phyloP scores from a whole-genome alignment of 352 stramenopile genomes.

The Thraustochytrium striatum region DNA sequence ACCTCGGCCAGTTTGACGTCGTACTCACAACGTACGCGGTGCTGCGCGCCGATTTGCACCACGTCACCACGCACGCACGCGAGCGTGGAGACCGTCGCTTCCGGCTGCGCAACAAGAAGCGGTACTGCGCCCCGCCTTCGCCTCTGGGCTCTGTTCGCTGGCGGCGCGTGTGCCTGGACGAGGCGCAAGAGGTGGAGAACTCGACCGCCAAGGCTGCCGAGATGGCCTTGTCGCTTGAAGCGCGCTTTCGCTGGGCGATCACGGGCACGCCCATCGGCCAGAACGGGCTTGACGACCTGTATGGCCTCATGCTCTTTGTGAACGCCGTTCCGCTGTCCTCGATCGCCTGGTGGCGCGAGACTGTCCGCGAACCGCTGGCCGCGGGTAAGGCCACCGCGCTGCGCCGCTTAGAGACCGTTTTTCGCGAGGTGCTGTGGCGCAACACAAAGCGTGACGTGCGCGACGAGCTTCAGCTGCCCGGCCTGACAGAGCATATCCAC shows the following conservation, averaged over 20 bases:
- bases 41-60: conserved; percentile 71
- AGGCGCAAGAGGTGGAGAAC: conserved; percentile 83
- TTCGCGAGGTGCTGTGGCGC: conserved; percentile 66
- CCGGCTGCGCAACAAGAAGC: conserved; percentile 64
- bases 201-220: conserved; percentile 66
- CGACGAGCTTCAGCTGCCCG: conserved; percentile 64
- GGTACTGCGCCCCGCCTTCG: conserved; percentile 76
- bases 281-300: conserved; percentile 73
- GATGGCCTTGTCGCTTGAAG: conserved; percentile 69
- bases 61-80: conserved; percentile 59
- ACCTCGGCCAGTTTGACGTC: conserved; percentile 74
- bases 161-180: conserved; percentile 83
- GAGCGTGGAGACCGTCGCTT: conserved; percentile 51
- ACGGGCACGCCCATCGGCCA: conserved; percentile 74
- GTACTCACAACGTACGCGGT: conserved; percentile 83
- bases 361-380: conserved; percentile 48
- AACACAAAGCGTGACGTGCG: conserved; percentile 70
- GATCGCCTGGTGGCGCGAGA: conserved; percentile 62
- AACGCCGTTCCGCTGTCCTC: conserved; percentile 59
- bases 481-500: conserved; percentile 61
- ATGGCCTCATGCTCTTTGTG: conserved; percentile 72
- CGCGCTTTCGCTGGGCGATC: conserved; percentile 73
- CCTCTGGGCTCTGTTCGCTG: conserved; percentile 75
- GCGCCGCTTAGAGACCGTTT: conserved; percentile 22
- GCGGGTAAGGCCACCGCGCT: neutral